Evolutionary conservation across 306 rosid genomes (phyloP).

Genomic region (Malus sylvestris): DNA sequence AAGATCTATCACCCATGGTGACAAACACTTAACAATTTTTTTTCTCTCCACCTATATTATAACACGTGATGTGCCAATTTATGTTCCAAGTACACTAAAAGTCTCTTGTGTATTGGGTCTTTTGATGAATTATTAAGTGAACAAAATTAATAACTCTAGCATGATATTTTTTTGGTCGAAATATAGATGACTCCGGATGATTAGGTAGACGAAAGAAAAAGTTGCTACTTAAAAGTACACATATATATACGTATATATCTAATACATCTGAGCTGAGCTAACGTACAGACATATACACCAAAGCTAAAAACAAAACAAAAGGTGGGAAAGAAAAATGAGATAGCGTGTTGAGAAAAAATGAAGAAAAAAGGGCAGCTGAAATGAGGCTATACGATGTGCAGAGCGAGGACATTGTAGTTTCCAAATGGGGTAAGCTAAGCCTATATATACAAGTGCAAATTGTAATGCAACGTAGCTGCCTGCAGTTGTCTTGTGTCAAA

Average conservation of each 20-base stretch:
- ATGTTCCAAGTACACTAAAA: too few species aligned
- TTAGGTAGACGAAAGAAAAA: background rate
- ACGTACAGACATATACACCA: background rate
- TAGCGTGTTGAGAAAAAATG: constrained; percentile 8
- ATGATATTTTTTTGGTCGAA: background rate
- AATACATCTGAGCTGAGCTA: background rate
- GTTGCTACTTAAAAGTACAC: background rate
- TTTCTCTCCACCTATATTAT: too few species aligned
- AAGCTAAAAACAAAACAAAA: background rate
- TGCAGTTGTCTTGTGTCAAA: background rate
- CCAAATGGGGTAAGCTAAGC: constrained; percentile 22
- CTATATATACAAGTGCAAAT: constrained; percentile 1
- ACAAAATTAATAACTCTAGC: background rate
- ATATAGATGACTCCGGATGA: background rate
- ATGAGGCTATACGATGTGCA: constrained; percentile 25
- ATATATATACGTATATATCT: too few species aligned
- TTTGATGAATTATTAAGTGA: background rate
- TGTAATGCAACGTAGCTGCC: constrained; percentile 10
- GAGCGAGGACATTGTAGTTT: constrained; percentile 20
- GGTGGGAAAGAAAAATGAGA: background rate
- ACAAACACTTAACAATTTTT: too few species aligned
- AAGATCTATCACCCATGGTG: too few species aligned
- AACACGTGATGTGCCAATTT: too few species aligned
- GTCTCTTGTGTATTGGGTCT: too few species aligned
- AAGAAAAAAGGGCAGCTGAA: constrained; percentile 3